A percentile compares a stretch with the other conserved stretches of the same genome.
phyloP scores from a whole-genome alignment of 495 filamentous ascomycete genomes.

The Penicillium dipodomyicola region DNA sequence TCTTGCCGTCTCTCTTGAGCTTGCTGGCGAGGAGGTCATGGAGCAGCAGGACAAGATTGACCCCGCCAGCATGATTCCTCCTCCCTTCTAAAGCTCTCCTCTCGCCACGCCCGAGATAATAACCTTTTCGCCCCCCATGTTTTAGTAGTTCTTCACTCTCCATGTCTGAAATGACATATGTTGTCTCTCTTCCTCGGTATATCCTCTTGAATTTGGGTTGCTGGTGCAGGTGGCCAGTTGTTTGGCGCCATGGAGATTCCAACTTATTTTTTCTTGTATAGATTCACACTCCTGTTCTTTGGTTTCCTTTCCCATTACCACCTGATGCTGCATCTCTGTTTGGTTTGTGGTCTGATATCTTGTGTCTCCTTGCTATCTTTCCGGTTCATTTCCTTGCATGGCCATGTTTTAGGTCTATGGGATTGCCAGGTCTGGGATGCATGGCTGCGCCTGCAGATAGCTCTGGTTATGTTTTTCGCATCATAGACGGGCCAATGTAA shows the following conservation, averaged over 20 bases:
- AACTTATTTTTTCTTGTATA: constrained; percentile 45
- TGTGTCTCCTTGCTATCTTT: constrained; percentile 26
- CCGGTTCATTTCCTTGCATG: constrained; percentile 29
- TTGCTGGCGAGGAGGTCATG: constrained; percentile 83
- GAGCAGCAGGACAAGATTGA: constrained; percentile 77
- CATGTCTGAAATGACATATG: constrained; percentile 35
- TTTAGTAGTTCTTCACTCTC: constrained; percentile 50
- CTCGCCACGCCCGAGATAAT: constrained; percentile 25
- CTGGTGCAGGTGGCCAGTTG: constrained; percentile 37
- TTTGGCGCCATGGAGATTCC: constrained; percentile 45
- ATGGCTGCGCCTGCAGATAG: constrained; percentile 35
- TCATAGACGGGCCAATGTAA: constrained; percentile 51
- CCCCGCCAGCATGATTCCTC: constrained; percentile 45
- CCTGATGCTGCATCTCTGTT: constrained; percentile 31
- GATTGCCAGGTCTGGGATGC: constrained; percentile 25
- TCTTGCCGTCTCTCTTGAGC: constrained; percentile 90
- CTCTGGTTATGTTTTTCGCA: constrained; percentile 39
- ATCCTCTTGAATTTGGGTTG: constrained; percentile 34
- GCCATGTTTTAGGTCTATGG: constrained; percentile 21
- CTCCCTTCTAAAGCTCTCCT: constrained; percentile 50
- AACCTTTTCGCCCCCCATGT: constrained; percentile 39
- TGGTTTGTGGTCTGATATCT: constrained; percentile 30
- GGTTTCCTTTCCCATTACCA: constrained; percentile 24
- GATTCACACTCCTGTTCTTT: constrained; percentile 39
- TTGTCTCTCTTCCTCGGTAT: constrained; percentile 31